Conservation (phyloP, 108 stramenopile species). For the Discostella stelligeroides region DNA sequence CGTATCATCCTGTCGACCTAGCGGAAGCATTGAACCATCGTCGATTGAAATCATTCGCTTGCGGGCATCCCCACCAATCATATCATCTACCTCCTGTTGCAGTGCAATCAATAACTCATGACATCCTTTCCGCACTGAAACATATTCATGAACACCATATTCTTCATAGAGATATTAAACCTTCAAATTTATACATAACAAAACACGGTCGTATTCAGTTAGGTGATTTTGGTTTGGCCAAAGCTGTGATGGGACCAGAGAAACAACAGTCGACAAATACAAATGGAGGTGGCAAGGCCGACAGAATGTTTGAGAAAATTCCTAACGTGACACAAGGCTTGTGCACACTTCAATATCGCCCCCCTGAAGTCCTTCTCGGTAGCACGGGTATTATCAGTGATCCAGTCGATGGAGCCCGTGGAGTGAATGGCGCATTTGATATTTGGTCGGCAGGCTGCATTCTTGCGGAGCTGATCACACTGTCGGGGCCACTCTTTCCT, state of each 20-base stretch:
- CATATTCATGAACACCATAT: conserved; percentile 91
- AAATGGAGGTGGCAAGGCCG: neutral
- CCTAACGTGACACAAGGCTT: conserved; percentile 36
- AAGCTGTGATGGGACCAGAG: conserved; percentile 31
- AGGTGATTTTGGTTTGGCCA: conserved; percentile 84
- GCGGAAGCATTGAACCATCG: conserved; percentile 56
- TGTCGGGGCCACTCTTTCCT: conserved; percentile 59
- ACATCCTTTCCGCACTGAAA: conserved; percentile 73
- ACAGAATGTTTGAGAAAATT: conserved; percentile 3
- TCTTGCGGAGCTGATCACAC: conserved; percentile 55
- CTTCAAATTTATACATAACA: conserved; percentile 81
- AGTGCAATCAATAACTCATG: conserved; percentile 57
- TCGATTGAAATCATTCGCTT: conserved; percentile 39
- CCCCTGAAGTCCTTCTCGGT: conserved; percentile 80
- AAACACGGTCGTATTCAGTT: conserved; percentile 61
- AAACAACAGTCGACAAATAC: neutral
- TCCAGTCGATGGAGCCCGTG: conserved; percentile 6
- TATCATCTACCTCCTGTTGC: conserved; percentile 30
- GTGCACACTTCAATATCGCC: conserved; percentile 81
- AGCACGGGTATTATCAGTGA: conserved; percentile 35
- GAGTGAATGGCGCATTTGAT: conserved; percentile 51
- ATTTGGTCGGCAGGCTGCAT: conserved; percentile 73
- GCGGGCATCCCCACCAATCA: conserved; percentile 24
- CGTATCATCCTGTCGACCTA: conserved; percentile 78
- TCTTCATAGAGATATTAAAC: conserved; percentile 95